phyloP scores from a whole-genome alignment of 768 basidiomycete species.

The Artomyces pyxidatus region DNA sequence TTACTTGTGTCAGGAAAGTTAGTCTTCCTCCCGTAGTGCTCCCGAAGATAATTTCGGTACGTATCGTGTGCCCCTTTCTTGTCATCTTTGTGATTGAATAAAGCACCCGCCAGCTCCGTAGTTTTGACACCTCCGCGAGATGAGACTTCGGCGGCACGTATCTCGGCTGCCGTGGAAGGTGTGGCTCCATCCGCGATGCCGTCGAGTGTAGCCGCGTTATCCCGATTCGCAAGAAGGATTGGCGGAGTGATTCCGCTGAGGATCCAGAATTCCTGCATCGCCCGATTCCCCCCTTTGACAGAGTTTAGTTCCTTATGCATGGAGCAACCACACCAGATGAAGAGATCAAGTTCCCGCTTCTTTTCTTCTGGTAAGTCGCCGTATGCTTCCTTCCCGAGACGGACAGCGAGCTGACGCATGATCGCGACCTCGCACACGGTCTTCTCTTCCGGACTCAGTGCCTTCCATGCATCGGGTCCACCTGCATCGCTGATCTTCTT shows the following conservation, averaged over 20 bases:
- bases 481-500: neutral
- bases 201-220: slow-evolving; percentile 7
- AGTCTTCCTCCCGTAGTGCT: neutral
- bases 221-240: slow-evolving; percentile 9
- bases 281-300: slow-evolving; percentile 7
- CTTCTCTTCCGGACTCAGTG: neutral
- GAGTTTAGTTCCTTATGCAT: slow-evolving; percentile 16
- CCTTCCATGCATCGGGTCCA: neutral
- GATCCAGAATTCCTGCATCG: slow-evolving; percentile 7
- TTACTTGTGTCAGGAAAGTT: slow-evolving; percentile 21
- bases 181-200: slow-evolving; percentile 9
- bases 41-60: neutral
- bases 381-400: neutral
- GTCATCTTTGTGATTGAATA: neutral
- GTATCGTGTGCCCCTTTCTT: neutral
- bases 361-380: neutral
- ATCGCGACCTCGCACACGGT: neutral
- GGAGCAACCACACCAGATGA: slow-evolving; percentile 5
- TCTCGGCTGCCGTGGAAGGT: neutral
- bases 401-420: too few relatives aligned
- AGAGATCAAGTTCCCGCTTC: neutral
- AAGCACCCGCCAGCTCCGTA: neutral
- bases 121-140: neutral
- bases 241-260: neutral
- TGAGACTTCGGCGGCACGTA: neutral